These are phyloP conservation scores for Amphicarpaea edgeworthii DNA, from an alignment of 306 rosid genomes.

Conservation along the genomic window DNA sequence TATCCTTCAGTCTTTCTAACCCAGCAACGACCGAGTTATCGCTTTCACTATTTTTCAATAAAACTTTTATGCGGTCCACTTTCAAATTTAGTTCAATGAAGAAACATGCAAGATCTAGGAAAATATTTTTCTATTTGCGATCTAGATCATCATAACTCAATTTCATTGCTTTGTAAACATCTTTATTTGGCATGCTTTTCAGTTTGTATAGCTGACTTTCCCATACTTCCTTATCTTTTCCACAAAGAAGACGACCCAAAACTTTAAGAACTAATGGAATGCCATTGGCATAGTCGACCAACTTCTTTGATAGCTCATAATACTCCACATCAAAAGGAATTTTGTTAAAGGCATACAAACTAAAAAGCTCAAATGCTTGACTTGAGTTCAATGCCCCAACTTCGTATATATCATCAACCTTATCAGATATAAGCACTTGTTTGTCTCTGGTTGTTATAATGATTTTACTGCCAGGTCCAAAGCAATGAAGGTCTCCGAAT, in stretches of 20 bases:
- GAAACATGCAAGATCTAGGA: conserved; percentile 40
- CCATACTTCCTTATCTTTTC: conserved; percentile 36
- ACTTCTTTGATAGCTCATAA: background rate
- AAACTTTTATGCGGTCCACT: background rate
- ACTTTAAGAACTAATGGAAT: conserved; percentile 38
- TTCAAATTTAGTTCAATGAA: conserved; percentile 14
- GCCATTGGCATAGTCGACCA: conserved; percentile 27
- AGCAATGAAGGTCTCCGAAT: background rate
- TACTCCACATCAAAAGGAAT: background rate
- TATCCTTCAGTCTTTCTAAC: conserved; percentile 38
- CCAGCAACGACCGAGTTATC: conserved; percentile 19
- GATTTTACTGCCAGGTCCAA: background rate
- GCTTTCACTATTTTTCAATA: conserved; percentile 18
- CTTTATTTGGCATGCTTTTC: background rate
- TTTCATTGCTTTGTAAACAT: conserved; percentile 10
- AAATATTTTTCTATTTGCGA: background rate
- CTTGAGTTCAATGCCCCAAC: background rate
- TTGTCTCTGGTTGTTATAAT: conserved; percentile 34
- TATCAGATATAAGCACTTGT: conserved; percentile 7
- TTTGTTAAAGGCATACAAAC: conserved; percentile 18
- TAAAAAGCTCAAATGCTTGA: conserved; percentile 38
- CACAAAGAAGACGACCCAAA: conserved; percentile 32
- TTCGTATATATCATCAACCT: conserved; percentile 14
- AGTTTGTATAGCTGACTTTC: conserved; percentile 28
- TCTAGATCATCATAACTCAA: conserved; percentile 36